Base-by-base conservation (phyloP, 2,329 filamentous ascomycete genomes). In the Aspergillus sp. region DNA sequence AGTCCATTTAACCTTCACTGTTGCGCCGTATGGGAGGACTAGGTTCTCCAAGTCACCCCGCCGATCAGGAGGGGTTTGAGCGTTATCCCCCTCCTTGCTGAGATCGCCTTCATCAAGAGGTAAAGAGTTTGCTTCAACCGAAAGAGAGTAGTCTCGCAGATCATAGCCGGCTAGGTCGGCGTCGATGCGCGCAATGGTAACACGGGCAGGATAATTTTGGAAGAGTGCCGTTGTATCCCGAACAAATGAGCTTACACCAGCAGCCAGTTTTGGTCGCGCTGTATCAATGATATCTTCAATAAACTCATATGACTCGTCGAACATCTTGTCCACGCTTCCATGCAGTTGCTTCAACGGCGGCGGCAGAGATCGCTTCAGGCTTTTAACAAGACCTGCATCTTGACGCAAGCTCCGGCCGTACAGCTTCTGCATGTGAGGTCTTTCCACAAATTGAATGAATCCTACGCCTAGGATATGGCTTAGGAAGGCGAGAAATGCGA, bases 391-490 rank as follows among this genome's bases (percentile, higher is more conserved):
- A 50, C 95, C 95, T 11, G 95, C 95, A 73, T 96, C 91, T 63
- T 89, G 81, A 58, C 95, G 88, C 46, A 99, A 80, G 66, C 87
- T 88, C 66, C 87, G 83, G 42, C 95, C 93, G 69, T 99, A 99
- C 17, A 98, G 84, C 81, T 96, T 98, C 73, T 96, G 90, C 93
- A 99, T 98, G 74, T 99, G 95, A 13, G 93, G 95, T 59, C 93
- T 88, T 76, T 99, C 95, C 9, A 99, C 90, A 64, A 93, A 90
- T 58, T 96, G 90, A 54, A 99, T 90, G 78, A 97, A 97, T 30
- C 82, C 86, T 33, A 98, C 80, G 1, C 90, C 95, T 50, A 97
- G 80, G 33, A 93, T 84, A 70, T 99, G 95, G 63, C 91, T 92
- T 37, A 93, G 75, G 20, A 97, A 79, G 2, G 95, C 93, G 64